Percentiles rank a stretch among this genome's conserved stretches.
These are phyloP conservation scores for Aspergillus texensis DNA, from an alignment of 2,329 filamentous ascomycete genomes.

Conservation along the genomic window DNA sequence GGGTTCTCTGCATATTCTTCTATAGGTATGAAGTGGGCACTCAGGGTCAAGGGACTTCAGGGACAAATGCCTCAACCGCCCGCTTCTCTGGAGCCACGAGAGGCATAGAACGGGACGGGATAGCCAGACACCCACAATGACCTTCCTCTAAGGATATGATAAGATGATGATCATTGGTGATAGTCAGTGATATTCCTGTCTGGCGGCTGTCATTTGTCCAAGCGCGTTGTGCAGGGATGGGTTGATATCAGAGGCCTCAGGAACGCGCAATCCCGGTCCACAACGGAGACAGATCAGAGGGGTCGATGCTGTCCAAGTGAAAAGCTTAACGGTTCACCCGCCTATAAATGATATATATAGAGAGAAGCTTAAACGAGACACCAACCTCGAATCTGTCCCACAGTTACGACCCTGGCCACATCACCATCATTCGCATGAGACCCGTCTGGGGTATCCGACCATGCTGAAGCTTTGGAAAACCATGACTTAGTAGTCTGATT, in stretches of 20 bases:
- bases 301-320: not conserved
- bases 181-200: slow-evolving; percentile 17
- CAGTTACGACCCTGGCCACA: not conserved
- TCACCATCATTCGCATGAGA: not conserved
- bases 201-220: slow-evolving; percentile 18
- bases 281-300: slow-evolving; percentile 18
- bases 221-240: slow-evolving; percentile 10
- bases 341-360: slow-evolving; percentile 15
- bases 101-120: slow-evolving; percentile 9
- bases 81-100: slow-evolving; percentile 7
- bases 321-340: slow-evolving; percentile 20
- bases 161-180: slow-evolving; percentile 19
- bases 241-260: slow-evolving; percentile 18
- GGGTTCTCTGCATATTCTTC: slow-evolving; percentile 13
- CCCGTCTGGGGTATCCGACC: not conserved
- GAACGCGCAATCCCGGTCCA: slow-evolving; percentile 26
- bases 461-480: not conserved
- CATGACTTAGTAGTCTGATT: not conserved
- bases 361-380: not conserved
- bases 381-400: not conserved
- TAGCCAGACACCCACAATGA: slow-evolving; percentile 13
- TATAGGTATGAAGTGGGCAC: slow-evolving; percentile 4
- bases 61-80: slow-evolving; percentile 10
- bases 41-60: slow-evolving; percentile 11
- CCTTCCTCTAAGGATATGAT: slow-evolving; percentile 11